A percentile compares a stretch with the other conserved stretches of the same genome.
Conservation (phyloP, 768 basidiomycete genomes). For the Agaricus subrufescens region DNA sequence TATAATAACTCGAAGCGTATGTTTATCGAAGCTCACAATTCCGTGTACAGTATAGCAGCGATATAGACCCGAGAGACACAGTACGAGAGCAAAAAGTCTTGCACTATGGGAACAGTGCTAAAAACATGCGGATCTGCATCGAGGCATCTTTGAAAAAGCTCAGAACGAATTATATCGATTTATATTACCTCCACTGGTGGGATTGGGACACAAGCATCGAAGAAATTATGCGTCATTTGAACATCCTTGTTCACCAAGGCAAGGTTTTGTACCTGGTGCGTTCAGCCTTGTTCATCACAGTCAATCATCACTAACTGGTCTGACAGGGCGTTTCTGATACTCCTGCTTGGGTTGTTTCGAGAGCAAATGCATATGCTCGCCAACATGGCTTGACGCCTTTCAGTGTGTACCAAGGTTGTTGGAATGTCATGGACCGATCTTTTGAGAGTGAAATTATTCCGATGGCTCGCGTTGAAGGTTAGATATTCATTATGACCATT, state of each 20-base stretch:
- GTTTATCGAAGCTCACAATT: too few relatives aligned
- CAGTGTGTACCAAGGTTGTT: constrained; percentile 46
- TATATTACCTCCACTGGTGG: constrained; percentile 40
- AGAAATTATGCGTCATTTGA: constrained; percentile 53
- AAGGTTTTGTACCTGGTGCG: constrained; percentile 44
- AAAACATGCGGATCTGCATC: constrained; percentile 35
- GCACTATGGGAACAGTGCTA: constrained; percentile 35
- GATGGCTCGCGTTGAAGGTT: constrained; percentile 37
- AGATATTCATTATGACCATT: neutral
- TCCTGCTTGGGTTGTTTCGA: constrained; percentile 45
- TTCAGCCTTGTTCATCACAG: neutral
- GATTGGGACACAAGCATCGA: constrained; percentile 46
- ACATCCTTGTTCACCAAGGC: constrained; percentile 43
- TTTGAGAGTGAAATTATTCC: constrained; percentile 53
- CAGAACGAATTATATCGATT: constrained; percentile 29
- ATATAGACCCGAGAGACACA: constrained; percentile 21
- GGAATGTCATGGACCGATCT: constrained; percentile 39
- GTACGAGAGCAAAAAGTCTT: constrained; percentile 25
- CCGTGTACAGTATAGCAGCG: constrained; percentile 19
- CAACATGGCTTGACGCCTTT: constrained; percentile 47
- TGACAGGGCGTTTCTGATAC: constrained; percentile 34
- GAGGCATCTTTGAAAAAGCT: constrained; percentile 36
- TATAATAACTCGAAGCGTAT: neutral
- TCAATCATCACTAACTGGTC: neutral
- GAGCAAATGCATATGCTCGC: constrained; percentile 47